These are phyloP conservation scores for Suillus lakei DNA, from an alignment of 768 basidiomycete species.

Conservation along the genomic window DNA sequence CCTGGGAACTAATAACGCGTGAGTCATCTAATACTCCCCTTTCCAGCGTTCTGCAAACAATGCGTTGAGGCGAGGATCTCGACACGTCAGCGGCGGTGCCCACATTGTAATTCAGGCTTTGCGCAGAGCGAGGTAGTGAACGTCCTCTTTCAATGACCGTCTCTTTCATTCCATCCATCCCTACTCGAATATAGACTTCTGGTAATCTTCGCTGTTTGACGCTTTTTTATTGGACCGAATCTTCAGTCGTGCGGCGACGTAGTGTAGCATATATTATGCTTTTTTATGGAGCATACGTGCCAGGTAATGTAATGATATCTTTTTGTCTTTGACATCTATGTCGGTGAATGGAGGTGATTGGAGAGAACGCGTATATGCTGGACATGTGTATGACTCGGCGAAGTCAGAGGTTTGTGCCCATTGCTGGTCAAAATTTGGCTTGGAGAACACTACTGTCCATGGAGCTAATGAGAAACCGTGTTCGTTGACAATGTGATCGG, in stretches of 20 bases:
- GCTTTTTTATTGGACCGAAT: conserved; percentile 1
- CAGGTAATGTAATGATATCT: conserved; percentile 7
- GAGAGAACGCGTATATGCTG: no score
- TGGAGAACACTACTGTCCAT: no score
- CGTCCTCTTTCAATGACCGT: conserved; percentile 57
- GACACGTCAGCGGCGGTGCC: conserved; percentile 93
- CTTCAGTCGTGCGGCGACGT: conserved; percentile 2
- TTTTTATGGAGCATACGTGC: conserved; percentile 4
- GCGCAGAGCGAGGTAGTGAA: conserved; percentile 82
- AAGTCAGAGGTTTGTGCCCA: no score
- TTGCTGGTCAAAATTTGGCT: no score
- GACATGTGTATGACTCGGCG: no score
- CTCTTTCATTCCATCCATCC: not conserved
- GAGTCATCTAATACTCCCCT: not conserved
- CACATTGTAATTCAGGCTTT: conserved; percentile 83
- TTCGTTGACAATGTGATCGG: no score
- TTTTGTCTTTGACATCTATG: not conserved
- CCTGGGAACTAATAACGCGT: not conserved
- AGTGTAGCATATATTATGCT: conserved; percentile 8
- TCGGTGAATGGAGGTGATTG: not conserved
- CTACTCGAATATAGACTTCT: not conserved
- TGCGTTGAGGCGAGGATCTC: conserved; percentile 88
- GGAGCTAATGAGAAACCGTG: no score
- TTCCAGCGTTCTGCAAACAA: conserved; percentile 78
- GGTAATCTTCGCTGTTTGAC: conserved; percentile 7